Conservation (phyloP, 148 eudicot species). For the Selenicereus undatus region DNA sequence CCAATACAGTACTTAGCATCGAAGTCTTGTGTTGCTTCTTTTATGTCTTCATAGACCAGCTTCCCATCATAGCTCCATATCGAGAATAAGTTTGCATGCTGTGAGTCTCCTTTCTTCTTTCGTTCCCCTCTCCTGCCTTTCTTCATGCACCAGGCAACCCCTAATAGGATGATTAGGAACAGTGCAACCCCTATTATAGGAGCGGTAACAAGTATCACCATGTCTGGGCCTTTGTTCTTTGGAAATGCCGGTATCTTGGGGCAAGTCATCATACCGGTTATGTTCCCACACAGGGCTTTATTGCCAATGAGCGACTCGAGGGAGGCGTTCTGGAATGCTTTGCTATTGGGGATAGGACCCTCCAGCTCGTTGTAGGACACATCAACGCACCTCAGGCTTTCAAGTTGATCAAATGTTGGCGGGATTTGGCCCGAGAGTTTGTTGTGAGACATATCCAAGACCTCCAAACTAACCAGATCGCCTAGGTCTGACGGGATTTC, state of each 20-base stretch:
- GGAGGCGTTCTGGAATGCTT: slow-evolving; percentile 33
- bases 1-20: slow-evolving; percentile 37
- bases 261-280: slow-evolving; percentile 32
- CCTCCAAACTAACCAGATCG: slow-evolving; percentile 26
- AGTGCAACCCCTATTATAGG: slow-evolving; percentile 24
- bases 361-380: slow-evolving; percentile 49
- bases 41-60: slow-evolving; percentile 33
- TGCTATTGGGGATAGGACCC: slow-evolving; percentile 42
- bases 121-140: not conserved
- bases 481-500: slow-evolving; percentile 32
- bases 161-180: slow-evolving; percentile 17
- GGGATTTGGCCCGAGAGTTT: slow-evolving; percentile 46
- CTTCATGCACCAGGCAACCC: slow-evolving; percentile 3
- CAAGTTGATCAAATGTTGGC: slow-evolving; percentile 29
- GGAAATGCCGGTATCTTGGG: not conserved
- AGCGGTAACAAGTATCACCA: slow-evolving; percentile 17
- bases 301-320: slow-evolving; percentile 28
- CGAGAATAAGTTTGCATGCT: slow-evolving; percentile 26
- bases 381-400: slow-evolving; percentile 29
- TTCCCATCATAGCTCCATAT: slow-evolving; percentile 36
- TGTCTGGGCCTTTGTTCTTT: not conserved
- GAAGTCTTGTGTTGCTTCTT: slow-evolving; percentile 40
- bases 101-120: slow-evolving; percentile 4
- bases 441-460: slow-evolving; percentile 44
- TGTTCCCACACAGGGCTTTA: slow-evolving; percentile 38